These are phyloP conservation scores for Protomyces macrosporus DNA, from an alignment of 1,139 yeast species.

Conservation along the genomic window DNA sequence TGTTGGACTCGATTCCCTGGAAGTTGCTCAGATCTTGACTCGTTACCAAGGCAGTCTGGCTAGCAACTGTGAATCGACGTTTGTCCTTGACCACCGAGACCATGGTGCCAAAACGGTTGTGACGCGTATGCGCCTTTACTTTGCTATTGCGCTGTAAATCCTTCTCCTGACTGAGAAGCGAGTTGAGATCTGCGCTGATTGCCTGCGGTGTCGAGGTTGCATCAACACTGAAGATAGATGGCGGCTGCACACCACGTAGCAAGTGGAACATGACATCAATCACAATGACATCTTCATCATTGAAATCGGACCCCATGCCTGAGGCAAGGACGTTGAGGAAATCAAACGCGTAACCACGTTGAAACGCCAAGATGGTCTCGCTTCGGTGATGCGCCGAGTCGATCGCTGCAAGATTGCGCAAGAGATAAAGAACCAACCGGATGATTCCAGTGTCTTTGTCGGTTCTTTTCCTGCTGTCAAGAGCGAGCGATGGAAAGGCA, in stretches of 20 bases:
- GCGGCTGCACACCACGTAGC: constrained; percentile 52
- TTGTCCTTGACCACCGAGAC: constrained; percentile 61
- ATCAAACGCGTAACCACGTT: constrained; percentile 64
- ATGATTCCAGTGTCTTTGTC: constrained; percentile 68
- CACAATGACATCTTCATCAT: constrained; percentile 57
- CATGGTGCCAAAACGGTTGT: constrained; percentile 86
- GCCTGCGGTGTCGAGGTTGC: background rate
- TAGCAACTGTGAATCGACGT: constrained; percentile 64
- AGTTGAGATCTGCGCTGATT: constrained; percentile 41
- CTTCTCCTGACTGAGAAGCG: constrained; percentile 56
- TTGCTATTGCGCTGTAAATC: constrained; percentile 42
- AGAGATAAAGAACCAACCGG: constrained; percentile 63
- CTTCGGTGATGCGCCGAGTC: constrained; percentile 72
- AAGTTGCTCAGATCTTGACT: constrained; percentile 10
- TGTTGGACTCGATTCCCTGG: constrained; percentile 52
- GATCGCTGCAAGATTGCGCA: constrained; percentile 69
- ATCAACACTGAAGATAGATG: constrained; percentile 33
- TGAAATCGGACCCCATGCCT: constrained; percentile 60
- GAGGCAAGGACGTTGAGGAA: constrained; percentile 65
- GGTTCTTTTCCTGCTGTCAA: constrained; percentile 54
- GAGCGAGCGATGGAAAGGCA: constrained; percentile 57
- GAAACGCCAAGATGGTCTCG: constrained; percentile 53
- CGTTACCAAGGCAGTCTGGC: constrained; percentile 44
- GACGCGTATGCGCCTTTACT: constrained; percentile 50
- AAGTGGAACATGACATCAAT: constrained; percentile 67